Evolutionary conservation across 1,139 yeast genomes (phyloP).

Genomic region (Ashbya aceris): DNA sequence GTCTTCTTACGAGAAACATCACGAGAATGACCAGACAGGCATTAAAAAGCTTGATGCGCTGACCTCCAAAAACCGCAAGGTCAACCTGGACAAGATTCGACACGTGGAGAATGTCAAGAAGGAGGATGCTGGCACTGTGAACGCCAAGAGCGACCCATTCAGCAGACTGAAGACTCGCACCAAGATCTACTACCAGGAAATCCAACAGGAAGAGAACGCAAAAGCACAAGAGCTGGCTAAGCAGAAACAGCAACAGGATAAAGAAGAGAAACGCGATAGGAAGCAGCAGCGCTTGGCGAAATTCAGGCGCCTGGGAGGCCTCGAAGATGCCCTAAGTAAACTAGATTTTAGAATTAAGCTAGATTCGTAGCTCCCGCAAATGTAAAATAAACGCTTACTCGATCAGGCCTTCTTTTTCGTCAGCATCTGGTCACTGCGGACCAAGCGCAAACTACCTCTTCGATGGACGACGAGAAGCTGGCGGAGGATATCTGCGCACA

Average conservation of each 20-base stretch:
- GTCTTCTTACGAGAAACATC: slow-evolving; percentile 33
- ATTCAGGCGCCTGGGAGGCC: slow-evolving; percentile 34
- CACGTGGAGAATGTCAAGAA: slow-evolving; percentile 65
- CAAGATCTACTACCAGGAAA: slow-evolving; percentile 60
- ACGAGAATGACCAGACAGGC: slow-evolving; percentile 30
- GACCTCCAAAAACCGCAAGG: slow-evolving; percentile 60
- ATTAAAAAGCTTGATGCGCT: slow-evolving; percentile 31
- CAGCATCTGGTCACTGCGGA: neutral
- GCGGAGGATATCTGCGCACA: slow-evolving; percentile 28
- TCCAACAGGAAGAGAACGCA: slow-evolving; percentile 38
- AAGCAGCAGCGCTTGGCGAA: slow-evolving; percentile 30
- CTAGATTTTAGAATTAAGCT: slow-evolving; percentile 39
- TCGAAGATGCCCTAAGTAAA: slow-evolving; percentile 40
- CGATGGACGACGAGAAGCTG: slow-evolving; percentile 1
- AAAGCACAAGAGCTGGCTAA: slow-evolving; percentile 36
- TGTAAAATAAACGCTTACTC: neutral
- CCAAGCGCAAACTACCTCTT: no score
- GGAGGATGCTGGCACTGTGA: slow-evolving; percentile 35
- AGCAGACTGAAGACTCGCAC: slow-evolving; percentile 82
- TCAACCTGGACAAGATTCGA: slow-evolving; percentile 68
- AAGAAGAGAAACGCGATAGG: slow-evolving; percentile 32
- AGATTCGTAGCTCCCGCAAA: slow-evolving; percentile 22
- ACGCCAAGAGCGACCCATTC: slow-evolving; percentile 69
- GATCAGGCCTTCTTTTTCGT: neutral
- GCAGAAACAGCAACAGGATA: slow-evolving; percentile 29